Base-by-base conservation (phyloP, 1,284 basidiomycete genomes). In the Ganoderma meredithae region DNA sequence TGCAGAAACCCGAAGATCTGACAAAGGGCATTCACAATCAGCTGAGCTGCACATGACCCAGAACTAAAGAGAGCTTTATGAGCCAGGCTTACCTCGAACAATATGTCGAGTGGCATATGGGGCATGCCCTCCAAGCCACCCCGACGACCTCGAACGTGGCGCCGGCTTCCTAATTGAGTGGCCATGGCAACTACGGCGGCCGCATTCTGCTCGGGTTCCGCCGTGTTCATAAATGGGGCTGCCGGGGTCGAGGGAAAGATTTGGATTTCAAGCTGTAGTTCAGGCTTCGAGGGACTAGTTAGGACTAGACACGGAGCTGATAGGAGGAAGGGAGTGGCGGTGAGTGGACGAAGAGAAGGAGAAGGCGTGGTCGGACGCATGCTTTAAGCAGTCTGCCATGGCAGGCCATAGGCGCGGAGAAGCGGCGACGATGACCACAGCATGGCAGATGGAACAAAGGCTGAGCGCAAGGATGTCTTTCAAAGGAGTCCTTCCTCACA, bases 21-120 rank as follows among this genome's bases (percentile, higher is more conserved):
- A 36, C 7, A 15, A 40, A 39, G 58, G 8, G 41, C 60, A 25
- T 22, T 22, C 33, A 17, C 25, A 25, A n/a, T 44, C 31, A 7
- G 44, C 47, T 5, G 7, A 17, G 1, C 15, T 25, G 39, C 12
- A 61, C 4, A 25, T 2, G 9, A 47, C 25, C 25, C 8, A 4
- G 12, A 0, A 49, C 5, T 12, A 49, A 49, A 25, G 10, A 22
- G 47, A 10, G 47, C 22, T 25, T 25, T 47, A 22, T 10, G 22
- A 47, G 49, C 31, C 17, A 9, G 36, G 15, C 47, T 49, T 47
- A 75, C 75, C 68, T 75, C 74, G 10, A 69, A 60, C 4, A 76
- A 33, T 12, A 76, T 73, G 43, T 76, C 75, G 2, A 76, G 69
- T 0, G 75, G 75, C 73, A 75, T 72, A n/a, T 69, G 59, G 27